Percentiles rank a stretch among this genome's conserved stretches.
These are phyloP conservation scores for Monosporascus cannonballus DNA, from an alignment of 2,329 filamentous ascomycete genomes.

Conservation along the genomic window DNA sequence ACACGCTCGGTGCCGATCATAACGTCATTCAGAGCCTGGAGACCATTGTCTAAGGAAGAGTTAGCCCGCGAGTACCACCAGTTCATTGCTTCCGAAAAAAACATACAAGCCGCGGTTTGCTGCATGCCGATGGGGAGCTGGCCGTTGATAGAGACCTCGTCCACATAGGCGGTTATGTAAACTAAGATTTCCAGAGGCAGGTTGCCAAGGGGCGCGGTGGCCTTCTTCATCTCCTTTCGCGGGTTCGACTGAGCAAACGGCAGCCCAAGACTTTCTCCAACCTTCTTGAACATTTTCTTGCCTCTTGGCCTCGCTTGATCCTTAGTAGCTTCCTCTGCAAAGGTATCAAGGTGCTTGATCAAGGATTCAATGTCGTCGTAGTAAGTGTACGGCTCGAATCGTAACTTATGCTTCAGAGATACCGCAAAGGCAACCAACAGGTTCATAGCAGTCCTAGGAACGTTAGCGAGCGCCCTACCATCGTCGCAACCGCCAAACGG, in stretches of 20 bases:
- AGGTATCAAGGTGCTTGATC: constrained; percentile 68
- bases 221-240: constrained; percentile 67
- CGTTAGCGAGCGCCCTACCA: neutral
- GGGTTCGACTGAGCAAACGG: constrained; percentile 75
- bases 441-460: constrained; percentile 58
- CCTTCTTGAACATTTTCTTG: constrained; percentile 50
- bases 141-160: constrained; percentile 50
- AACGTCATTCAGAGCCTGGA: constrained; percentile 64
- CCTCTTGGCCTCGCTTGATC: constrained; percentile 36
- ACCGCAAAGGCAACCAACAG: constrained; percentile 72
- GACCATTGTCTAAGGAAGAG: constrained; percentile 42
- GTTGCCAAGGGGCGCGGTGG: constrained; percentile 69
- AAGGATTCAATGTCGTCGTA: constrained; percentile 69
- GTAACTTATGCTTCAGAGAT: constrained; percentile 73
- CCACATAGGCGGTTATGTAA: constrained; percentile 62
- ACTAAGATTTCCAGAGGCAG: constrained; percentile 76
- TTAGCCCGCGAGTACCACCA: constrained; percentile 25
- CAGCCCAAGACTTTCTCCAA: constrained; percentile 69
- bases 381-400: constrained; percentile 74
- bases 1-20: constrained; percentile 70
- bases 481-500: neutral
- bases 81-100: neutral
- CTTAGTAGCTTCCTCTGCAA: constrained; percentile 51
- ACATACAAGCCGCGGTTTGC: constrained; percentile 47
- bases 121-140: constrained; percentile 52